Conservation (phyloP, 805 yeast species). For the Saccharomycopsis oosterbeekiorum region DNA sequence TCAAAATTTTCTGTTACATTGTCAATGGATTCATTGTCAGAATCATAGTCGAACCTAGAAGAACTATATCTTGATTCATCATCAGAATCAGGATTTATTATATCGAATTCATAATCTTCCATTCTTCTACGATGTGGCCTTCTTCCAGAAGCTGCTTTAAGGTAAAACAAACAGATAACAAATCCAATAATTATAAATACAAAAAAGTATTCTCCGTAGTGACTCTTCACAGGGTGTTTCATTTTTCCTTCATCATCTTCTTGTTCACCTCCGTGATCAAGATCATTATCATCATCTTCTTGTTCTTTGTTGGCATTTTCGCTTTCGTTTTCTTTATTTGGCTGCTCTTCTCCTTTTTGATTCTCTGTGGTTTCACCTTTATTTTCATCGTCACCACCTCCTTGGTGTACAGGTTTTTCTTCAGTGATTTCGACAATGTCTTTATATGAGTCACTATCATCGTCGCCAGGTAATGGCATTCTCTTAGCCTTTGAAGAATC, state of each 20-base stretch:
- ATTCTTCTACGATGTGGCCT: slow-evolving; percentile 46
- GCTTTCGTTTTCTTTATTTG: slow-evolving; percentile 18
- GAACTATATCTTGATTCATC: slow-evolving; percentile 21
- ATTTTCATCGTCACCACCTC: background rate
- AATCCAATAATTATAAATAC: slow-evolving; percentile 53
- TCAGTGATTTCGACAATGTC: slow-evolving; percentile 2
- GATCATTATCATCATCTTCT: slow-evolving; percentile 12
- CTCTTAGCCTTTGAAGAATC: slow-evolving; percentile 54
- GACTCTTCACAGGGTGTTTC: slow-evolving; percentile 30
- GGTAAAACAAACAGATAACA: slow-evolving; percentile 34
- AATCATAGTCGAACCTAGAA: slow-evolving; percentile 17
- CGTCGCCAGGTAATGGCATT: slow-evolving; percentile 36
- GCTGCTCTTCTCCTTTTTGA: slow-evolving; percentile 1
- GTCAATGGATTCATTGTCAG: slow-evolving; percentile 14
- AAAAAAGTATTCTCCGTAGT: slow-evolving; percentile 53
- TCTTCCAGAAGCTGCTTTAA: slow-evolving; percentile 33
- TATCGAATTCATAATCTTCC: slow-evolving; percentile 67
- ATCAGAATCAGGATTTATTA: slow-evolving; percentile 54
- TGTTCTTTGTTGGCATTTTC: background rate
- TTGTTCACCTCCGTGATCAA: slow-evolving; percentile 22
- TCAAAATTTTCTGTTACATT: slow-evolving; percentile 12
- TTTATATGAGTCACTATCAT: slow-evolving; percentile 18
- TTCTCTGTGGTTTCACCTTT: background rate
- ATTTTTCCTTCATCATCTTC: slow-evolving; percentile 29
- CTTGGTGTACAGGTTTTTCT: background rate